phyloP scores from a whole-genome alignment of 1,284 basidiomycete species.

The Trametes pubescens region DNA sequence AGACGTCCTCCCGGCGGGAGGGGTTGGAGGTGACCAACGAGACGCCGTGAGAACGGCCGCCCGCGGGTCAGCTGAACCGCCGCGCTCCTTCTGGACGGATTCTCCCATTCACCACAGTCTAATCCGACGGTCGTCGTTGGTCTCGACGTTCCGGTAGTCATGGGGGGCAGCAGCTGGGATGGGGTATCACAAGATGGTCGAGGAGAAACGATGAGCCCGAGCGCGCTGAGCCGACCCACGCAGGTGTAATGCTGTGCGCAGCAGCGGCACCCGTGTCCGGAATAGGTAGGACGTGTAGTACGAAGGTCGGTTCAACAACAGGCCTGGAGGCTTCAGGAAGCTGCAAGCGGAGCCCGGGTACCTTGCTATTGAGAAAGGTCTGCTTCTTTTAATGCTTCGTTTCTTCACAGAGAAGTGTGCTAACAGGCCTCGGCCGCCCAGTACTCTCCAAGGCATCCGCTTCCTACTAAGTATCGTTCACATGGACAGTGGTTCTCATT shows the following conservation, averaged over 20 bases:
- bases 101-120: slow-evolving; percentile 19
- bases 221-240: neutral
- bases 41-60: slow-evolving; percentile 6
- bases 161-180: slow-evolving; percentile 1
- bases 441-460: too few species aligned
- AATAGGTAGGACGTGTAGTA: slow-evolving; percentile 13
- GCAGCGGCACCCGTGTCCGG: neutral
- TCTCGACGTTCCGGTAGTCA: neutral
- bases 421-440: too few species aligned
- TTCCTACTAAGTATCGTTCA: too few species aligned
- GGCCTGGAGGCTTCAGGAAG: neutral
- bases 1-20: slow-evolving; percentile 20
- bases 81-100: slow-evolving; percentile 17
- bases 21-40: slow-evolving; percentile 1
- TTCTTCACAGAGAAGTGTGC: too few species aligned
- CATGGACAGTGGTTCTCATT: too few species aligned
- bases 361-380: too few species aligned
- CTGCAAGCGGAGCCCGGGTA: neutral
- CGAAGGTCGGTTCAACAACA: neutral
- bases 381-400: too few species aligned
- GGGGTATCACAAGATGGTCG: neutral
- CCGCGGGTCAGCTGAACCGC: slow-evolving; percentile 26
- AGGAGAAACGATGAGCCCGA: neutral
- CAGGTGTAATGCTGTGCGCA: slow-evolving; percentile 5
- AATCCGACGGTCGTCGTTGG: neutral